Base-by-base conservation (phyloP, 306 rosid species). In the Vachellia pachyceras region DNA sequence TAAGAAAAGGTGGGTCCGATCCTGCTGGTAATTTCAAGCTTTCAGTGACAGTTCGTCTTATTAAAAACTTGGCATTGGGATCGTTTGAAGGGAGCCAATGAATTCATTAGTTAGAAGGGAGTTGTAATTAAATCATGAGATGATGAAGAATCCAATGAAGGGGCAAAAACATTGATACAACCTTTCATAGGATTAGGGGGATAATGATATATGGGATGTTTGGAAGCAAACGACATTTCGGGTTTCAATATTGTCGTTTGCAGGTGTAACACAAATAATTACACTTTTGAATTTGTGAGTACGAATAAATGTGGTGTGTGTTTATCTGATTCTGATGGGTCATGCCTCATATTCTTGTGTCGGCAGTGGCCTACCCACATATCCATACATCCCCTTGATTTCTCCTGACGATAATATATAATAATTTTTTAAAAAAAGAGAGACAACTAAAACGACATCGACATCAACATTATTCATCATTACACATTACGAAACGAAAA, bases 61-160 rank as follows among this genome's bases (percentile, higher is more conserved):
- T 29, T 29, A 29, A 29, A 29, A 29, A 29, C 33, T 29, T 29
- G 33, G 33, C 33, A 29, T 29, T 29, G 33, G 33, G 33, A 29
- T 29, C 33, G 33, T 29, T 29, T 29, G 33, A 29, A 29, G 33
- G 33, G 33, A 29, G 33, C 33, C 33, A 42, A 42, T 10, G 8
- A 42, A 42, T 18, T 80, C 17, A 52, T 18, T 52, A n/a, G n/a
- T 20, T 83, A 82, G 74, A 63, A 73, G 76, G 78, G 84, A 76
- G 40, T 57, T 78, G 52, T 83, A 73, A 82, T 77, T 83, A 54
- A 80, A 72, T 86, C 89, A 79, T 80, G 84, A 79, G 18, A 55
- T 79, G 39, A 88, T 29, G 73, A 79, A 89, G 97, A 88, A 91
- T 90, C 91, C 94, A 69, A 93, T 83, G 55, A 50, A 50, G n/a